Evolutionary conservation across 108 stramenopile species (phyloP), one percentile per base, ranked within the genome.

Genomic region (Bacterosira constricta): DNA sequence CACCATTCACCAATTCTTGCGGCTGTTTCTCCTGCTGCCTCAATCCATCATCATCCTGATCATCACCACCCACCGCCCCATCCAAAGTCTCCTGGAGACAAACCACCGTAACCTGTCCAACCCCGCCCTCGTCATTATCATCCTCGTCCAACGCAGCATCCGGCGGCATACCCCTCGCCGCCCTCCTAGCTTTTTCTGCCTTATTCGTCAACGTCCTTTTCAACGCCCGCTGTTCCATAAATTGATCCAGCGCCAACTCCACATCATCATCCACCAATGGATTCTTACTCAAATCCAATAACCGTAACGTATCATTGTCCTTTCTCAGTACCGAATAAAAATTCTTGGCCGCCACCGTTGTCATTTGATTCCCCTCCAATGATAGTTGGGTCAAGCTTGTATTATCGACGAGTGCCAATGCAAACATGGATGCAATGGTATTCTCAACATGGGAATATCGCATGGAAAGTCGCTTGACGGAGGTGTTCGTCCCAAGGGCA

Each of bases 371-470:
- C 38, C 75, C 75, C 35, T 59, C 47, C 38, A 76, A 32, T 7
- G 38, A 52, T 2, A 76, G 34, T 13, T 45, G 29, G 2, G 56
- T 61, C 50, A 76, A 42, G 3, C 58, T 53, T 0, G 38, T 54
- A 27, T 76, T 76, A 5, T 76, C 66, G 2, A 67, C 75, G 10
- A 73, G 34, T 23, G 73, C 63, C 56, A 73, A 49, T 13, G 74
- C 74, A n/a, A 75, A 30, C 23, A 62, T 23, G 6, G 45, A 47
- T n/a, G 75, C 75, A 6, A 76, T 38, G 4, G 59, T 59, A 36
- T 76, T 57, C 29, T 55, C 55, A 1, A 76, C 44, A 8, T 54
- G 32, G 20, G 75, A 76, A 51, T 76, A 45, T 38, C 58, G 34
- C 27, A 76, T 61, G 66, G 75, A 76, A 32, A 45, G 17, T 20